Percentiles rank a stretch among this genome's conserved stretches.
Conservation (phyloP, 805 yeast genomes). For the Nakazawaea ambrosiae region DNA sequence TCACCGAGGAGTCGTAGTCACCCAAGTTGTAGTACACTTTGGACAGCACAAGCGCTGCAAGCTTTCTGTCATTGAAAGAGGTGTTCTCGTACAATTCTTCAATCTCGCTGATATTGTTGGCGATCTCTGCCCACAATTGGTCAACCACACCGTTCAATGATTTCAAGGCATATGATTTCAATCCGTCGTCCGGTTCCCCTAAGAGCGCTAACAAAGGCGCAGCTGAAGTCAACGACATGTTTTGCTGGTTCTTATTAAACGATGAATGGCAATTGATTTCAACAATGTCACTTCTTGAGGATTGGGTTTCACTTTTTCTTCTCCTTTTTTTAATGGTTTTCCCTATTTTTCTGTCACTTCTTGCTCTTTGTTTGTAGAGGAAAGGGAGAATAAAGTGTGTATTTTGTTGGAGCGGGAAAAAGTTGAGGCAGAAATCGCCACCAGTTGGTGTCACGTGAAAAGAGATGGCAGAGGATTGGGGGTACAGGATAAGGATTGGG, state of each 20-base stretch:
- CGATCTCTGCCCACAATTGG: conserved; percentile 95
- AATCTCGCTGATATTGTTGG: conserved; percentile 79
- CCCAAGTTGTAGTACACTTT: conserved; percentile 89
- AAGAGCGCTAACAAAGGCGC: conserved; percentile 88
- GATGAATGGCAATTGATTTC: neutral
- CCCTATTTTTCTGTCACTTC: no score
- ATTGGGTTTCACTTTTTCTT: no score
- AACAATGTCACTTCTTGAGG: no score
- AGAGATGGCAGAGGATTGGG: no score
- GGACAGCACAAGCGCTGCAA: conserved; percentile 90
- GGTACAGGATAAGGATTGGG: no score
- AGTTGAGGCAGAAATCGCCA: no score
- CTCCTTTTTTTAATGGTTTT: no score
- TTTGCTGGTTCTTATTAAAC: no score
- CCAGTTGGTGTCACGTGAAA: no score
- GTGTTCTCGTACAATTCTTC: conserved; percentile 89
- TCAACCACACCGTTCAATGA: conserved; percentile 79
- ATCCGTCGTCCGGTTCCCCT: conserved; percentile 68
- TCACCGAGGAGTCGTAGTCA: conserved; percentile 86
- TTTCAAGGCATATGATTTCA: conserved; percentile 79
- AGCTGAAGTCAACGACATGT: conserved; percentile 73
- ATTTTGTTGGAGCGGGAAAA: no score
- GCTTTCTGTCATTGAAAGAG: conserved; percentile 61
- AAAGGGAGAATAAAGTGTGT: no score
- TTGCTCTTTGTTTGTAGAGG: no score